Conservation (phyloP, 371 early-diverging fungal species). For the Massospora cicadina region DNA sequence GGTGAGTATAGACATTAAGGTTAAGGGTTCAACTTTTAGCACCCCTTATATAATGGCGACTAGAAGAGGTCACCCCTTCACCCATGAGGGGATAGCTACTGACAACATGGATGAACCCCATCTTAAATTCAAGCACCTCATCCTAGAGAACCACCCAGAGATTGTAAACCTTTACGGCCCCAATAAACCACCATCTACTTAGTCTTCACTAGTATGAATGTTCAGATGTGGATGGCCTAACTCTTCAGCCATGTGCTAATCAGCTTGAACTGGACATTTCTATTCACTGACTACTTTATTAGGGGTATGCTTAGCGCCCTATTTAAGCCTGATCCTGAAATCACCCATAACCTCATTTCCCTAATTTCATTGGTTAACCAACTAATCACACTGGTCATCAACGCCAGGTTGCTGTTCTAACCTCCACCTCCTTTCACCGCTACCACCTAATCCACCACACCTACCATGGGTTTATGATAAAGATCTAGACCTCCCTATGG, state of each 20-base stretch:
- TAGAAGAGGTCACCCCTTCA: conserved; percentile 70
- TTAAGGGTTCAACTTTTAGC: no score
- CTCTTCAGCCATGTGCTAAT: conserved; percentile 42
- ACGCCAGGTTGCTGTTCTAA: conserved; percentile 70
- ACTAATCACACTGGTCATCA: conserved; percentile 61
- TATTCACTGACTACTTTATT: conserved; percentile 47
- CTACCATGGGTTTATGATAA: conserved; percentile 89
- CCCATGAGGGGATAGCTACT: conserved; percentile 53
- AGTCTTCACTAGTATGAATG: conserved; percentile 35
- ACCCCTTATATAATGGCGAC: conserved; percentile 60
- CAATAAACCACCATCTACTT: conserved; percentile 61
- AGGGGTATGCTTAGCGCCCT: conserved; percentile 69
- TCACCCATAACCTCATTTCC: conserved; percentile 68
- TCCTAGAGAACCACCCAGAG: conserved; percentile 73
- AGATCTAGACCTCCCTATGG: conserved; percentile 88
- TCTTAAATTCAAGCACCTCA: conserved; percentile 69
- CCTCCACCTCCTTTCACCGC: conserved; percentile 68
- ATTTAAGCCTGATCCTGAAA: conserved; percentile 79
- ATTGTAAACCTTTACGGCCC: conserved; percentile 68
- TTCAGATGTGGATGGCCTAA: conserved; percentile 64
- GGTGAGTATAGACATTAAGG: no score
- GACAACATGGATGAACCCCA: conserved; percentile 93
- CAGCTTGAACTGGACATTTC: conserved; percentile 37
- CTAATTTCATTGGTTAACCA: conserved; percentile 53
- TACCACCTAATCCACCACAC: conserved; percentile 95